Evolutionary conservation across 2,329 filamentous ascomycete species (phyloP).

Genomic region (Epichloe typhina): DNA sequence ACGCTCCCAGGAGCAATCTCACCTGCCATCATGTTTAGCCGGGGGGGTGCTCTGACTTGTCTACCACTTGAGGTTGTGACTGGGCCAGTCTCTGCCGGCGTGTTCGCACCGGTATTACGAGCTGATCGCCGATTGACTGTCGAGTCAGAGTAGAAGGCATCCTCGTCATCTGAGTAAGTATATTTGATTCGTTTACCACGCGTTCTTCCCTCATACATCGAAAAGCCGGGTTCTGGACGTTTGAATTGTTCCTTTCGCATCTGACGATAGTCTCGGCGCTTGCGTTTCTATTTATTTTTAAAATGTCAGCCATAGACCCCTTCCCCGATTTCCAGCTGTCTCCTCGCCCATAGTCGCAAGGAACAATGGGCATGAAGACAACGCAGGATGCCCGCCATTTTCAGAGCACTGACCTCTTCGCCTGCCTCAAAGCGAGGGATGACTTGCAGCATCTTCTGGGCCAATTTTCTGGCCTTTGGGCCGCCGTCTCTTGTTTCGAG

Average conservation of each 20-base stretch:
- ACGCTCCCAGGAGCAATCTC: conserved; percentile 34
- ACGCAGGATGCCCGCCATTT: background rate
- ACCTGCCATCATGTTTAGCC: conserved; percentile 48
- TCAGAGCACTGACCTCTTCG: conserved; percentile 54
- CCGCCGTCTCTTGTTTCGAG: conserved; percentile 65
- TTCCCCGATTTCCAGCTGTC: background rate
- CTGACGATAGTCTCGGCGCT: conserved; percentile 80
- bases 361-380: no score
- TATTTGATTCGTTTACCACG: conserved; percentile 94
- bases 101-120: conserved; percentile 61
- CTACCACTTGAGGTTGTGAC: conserved; percentile 75
- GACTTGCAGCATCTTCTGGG: conserved; percentile 63
- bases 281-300: conserved; percentile 60
- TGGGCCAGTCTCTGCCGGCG: conserved; percentile 53
- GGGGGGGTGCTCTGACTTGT: conserved; percentile 57
- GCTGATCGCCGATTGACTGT: conserved; percentile 49
- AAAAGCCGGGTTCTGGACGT: conserved; percentile 78
- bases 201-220: conserved; percentile 89
- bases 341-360: background rate
- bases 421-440: conserved; percentile 86
- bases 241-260: conserved; percentile 77
- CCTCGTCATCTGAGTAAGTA: conserved; percentile 84
- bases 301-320: conserved; percentile 7
- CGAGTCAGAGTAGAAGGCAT: conserved; percentile 53
- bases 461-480: conserved; percentile 65